Conservation (phyloP, 768 basidiomycete genomes). For the Leccinum truebloodii region DNA sequence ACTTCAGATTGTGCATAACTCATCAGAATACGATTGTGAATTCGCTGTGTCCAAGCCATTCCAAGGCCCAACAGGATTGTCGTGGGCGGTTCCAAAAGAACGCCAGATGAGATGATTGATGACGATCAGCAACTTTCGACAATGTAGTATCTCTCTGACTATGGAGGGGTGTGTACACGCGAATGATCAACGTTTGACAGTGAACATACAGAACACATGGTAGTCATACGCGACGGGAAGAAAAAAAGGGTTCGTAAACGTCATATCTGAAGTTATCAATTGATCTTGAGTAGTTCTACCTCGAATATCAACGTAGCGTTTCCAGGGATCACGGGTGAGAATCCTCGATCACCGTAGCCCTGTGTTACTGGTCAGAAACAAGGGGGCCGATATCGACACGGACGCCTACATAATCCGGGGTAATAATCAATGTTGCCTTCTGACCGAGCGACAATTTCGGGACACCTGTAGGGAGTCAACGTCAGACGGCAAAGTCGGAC, state of each 20-base stretch:
- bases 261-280: conserved; percentile 30
- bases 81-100: neutral
- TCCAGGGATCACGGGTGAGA: conserved; percentile 76
- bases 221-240: conserved; percentile 18
- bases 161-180: conserved; percentile 9
- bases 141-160: neutral
- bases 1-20: neutral
- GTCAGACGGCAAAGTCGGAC: neutral
- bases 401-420: conserved; percentile 75
- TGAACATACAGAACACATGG: conserved; percentile 29
- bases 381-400: conserved; percentile 4
- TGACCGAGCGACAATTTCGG: conserved; percentile 73
- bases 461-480: conserved; percentile 52
- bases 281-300: conserved; percentile 81
- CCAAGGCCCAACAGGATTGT: neutral
- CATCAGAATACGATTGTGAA: neutral
- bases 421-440: conserved; percentile 65
- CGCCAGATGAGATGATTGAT: neutral
- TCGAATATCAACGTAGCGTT: conserved; percentile 78
- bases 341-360: conserved; percentile 76
- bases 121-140: neutral
- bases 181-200: conserved; percentile 15
- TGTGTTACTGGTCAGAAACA: conserved; percentile 29
- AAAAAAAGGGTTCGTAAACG: conserved; percentile 21
- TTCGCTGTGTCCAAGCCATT: neutral